Conservation (phyloP, 2,329 filamentous ascomycete genomes). For the Talaromyces albobiverticillius region DNA sequence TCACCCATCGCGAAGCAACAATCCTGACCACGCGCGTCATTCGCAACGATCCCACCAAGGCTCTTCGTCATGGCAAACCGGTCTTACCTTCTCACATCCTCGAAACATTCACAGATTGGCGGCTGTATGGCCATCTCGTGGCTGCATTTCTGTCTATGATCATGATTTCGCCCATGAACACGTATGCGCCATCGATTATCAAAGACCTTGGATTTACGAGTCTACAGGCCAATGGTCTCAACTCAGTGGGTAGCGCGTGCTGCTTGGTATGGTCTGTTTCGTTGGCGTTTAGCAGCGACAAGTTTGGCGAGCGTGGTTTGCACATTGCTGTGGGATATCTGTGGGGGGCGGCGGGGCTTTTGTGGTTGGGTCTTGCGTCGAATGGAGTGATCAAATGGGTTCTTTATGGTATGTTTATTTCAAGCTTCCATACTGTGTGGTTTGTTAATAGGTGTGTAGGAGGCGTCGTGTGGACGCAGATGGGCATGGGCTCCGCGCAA, state of each 20-base stretch:
- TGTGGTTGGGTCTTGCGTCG: conserved; percentile 23
- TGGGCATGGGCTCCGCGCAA: conserved; percentile 19
- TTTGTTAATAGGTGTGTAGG: conserved; percentile 10
- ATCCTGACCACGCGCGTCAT: conserved; percentile 14
- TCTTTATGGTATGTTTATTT: conserved; percentile 16
- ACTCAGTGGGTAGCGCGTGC: conserved; percentile 44
- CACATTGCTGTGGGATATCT: conserved; percentile 22
- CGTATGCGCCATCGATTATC: conserved; percentile 53
- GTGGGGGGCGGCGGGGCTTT: conserved; percentile 20
- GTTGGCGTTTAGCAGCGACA: conserved; percentile 20
- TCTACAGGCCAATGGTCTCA: conserved; percentile 50
- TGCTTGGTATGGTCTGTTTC: conserved; percentile 17
- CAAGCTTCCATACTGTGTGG: too few species aligned
- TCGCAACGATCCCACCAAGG: conserved; percentile 10
- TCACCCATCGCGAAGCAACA: conserved; percentile 17
- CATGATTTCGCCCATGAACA: conserved; percentile 28
- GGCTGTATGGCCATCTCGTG: conserved; percentile 14
- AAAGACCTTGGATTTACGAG: conserved; percentile 47
- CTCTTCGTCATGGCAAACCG: conserved; percentile 5
- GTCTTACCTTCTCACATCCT: conserved; percentile 4
- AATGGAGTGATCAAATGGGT: conserved; percentile 19
- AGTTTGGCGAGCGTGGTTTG: conserved; percentile 17
- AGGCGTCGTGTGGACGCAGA: conserved; percentile 23
- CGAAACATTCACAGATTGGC: conserved; percentile 11
- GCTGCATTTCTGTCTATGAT: conserved; percentile 14